A percentile compares a stretch with the other conserved stretches of the same genome.
phyloP scores from a whole-genome alignment of 2,329 filamentous ascomycete species.

The Ophiosphaerella herpotricha region DNA sequence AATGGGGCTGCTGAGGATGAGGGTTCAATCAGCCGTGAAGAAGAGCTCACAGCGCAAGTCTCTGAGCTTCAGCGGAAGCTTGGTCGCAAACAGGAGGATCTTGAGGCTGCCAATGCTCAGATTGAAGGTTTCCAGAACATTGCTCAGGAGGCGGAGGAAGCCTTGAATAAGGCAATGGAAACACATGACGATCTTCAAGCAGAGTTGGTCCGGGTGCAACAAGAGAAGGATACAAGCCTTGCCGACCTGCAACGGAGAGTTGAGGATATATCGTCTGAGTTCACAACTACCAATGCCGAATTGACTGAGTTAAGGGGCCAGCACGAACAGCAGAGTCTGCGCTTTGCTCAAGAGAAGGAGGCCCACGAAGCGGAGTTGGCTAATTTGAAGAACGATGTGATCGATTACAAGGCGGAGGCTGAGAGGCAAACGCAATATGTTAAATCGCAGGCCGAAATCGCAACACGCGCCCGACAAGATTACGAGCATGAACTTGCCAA shows the following conservation, averaged over 20 bases:
- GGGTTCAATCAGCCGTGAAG: conserved; percentile 66
- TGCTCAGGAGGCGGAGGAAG: conserved; percentile 84
- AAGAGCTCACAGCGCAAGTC: conserved; percentile 82
- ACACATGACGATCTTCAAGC: conserved; percentile 74
- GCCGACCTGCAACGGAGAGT: conserved; percentile 81
- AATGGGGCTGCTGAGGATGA: conserved; percentile 57
- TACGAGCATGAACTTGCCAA: conserved; percentile 95
- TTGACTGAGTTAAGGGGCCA: conserved; percentile 79
- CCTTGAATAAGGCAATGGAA: conserved; percentile 76
- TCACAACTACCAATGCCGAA: conserved; percentile 80
- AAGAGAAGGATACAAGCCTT: conserved; percentile 79
- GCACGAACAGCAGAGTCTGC: conserved; percentile 72
- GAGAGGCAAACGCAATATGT: conserved; percentile 89
- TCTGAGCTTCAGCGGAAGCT: conserved; percentile 86
- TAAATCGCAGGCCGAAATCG: conserved; percentile 90
- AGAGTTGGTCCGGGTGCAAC: conserved; percentile 76
- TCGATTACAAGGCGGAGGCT: conserved; percentile 76
- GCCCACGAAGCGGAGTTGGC: conserved; percentile 77
- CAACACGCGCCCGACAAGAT: conserved; percentile 88
- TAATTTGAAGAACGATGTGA: conserved; percentile 81
- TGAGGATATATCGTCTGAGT: conserved; percentile 80
- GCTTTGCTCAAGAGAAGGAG: conserved; percentile 81
- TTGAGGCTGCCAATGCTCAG: conserved; percentile 80
- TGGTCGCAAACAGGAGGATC: conserved; percentile 76
- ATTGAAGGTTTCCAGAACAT: conserved; percentile 88